Evolutionary conservation across 768 basidiomycete species (phyloP), one percentile per base, ranked within the genome.

Genomic region (Naganishia antarctica): DNA sequence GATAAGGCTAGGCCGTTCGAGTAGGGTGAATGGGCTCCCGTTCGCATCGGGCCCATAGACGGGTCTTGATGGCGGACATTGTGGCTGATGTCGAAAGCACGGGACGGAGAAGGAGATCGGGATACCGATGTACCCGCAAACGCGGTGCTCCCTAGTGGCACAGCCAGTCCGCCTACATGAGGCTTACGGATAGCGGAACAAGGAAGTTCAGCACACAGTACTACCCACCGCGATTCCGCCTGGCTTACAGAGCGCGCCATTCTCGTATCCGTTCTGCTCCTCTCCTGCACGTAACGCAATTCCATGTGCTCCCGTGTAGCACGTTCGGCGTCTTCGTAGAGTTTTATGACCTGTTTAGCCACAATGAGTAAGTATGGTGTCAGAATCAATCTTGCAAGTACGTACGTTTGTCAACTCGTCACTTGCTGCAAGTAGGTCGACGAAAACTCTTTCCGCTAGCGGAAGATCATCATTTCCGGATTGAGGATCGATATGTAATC

Each of bases 371-470:
- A 34, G 15, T 34, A 44, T 3, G 26, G 44, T 16, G 15, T 62
- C 15, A 49, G 4, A 34, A 26, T 13, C 11, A 31, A n/a, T n/a
- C 18, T 29, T 18, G 18, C 47, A 3, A n/a, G 41, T 1, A 53
- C 62, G 37, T 45, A 57, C 62, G 40, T 84, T 85, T 2, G 86
- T 66, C 26, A 93, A 81, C 47, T 85, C 85, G 60, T 81, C 85
- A 73, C 92, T 87, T 5, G 90, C 87, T 21, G 80, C 84, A 21
- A 94, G 81, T 64, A 93, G 78, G 15, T 84, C 83, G 8, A 83
- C 86, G 37, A 93, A 80, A 5, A 92, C 81, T 73, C 91, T 90
- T 75, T 92, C 90, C 9, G 78, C 73, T 0, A 91, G 91, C 63
- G 80, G 73, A 26, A 51, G 25, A 5, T 69, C 62, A 18, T 44